These are phyloP conservation scores for Pythium graminicola DNA, from an alignment of 352 stramenopile species.

Conservation along the genomic window DNA sequence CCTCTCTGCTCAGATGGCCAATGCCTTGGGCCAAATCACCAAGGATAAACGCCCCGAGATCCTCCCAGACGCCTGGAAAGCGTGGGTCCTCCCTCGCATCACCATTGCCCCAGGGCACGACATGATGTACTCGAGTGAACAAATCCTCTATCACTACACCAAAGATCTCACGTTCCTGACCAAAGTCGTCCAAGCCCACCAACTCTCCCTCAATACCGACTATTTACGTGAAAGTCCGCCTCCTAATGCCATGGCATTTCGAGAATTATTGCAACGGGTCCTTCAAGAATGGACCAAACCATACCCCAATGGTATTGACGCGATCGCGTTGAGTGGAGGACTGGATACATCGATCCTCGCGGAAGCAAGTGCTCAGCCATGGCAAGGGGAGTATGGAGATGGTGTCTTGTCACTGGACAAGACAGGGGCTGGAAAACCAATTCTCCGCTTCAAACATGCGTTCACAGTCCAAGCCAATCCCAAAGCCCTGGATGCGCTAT, in stretches of 20 bases:
- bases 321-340: conserved; percentile 58
- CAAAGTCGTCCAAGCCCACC: conserved; percentile 28
- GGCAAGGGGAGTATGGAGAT: conserved; percentile 21
- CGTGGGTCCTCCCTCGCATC: conserved; percentile 51
- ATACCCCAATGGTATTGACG: conserved; percentile 32
- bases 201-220: conserved; percentile 32
- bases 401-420: conserved; percentile 41
- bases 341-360: conserved; percentile 68
- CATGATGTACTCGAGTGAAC: conserved; percentile 53
- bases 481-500: conserved; percentile 36
- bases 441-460: conserved; percentile 45
- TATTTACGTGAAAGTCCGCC: conserved; percentile 37
- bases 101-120: conserved; percentile 49
- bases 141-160: conserved; percentile 72
- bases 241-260: conserved; percentile 32
- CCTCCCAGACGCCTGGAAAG: conserved; percentile 40
- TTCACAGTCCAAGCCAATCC: conserved; percentile 49
- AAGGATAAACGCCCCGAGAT: conserved; percentile 28
- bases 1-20: conserved; percentile 36
- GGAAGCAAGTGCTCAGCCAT: conserved; percentile 42
- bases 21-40: conserved; percentile 37
- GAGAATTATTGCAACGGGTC: conserved; percentile 45
- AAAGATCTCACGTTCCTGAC: conserved; percentile 47
- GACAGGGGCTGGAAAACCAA: conserved; percentile 24
- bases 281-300: conserved; percentile 33